A percentile compares a stretch with the other conserved stretches of the same genome.
phyloP scores from a whole-genome alignment of 768 basidiomycete genomes.

The Leccinum imitatum region DNA sequence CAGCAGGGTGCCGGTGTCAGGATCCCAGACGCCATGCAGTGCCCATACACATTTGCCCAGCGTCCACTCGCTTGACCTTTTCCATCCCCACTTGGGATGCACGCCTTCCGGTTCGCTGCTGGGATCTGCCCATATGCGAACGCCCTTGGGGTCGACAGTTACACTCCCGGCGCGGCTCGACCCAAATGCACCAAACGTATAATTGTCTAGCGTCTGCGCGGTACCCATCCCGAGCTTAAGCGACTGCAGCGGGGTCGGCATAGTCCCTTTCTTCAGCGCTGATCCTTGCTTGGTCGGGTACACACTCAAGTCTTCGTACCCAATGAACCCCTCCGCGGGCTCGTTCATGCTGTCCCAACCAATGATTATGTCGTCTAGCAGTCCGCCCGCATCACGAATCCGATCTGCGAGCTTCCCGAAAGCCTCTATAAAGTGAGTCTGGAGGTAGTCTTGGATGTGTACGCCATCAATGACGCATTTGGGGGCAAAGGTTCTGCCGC shows the following conservation, averaged over 20 bases:
- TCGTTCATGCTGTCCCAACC: conserved; percentile 99
- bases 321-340: conserved; percentile 77
- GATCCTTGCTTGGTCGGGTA: conserved; percentile 69
- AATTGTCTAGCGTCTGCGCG: conserved; percentile 78
- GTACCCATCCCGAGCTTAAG: conserved; percentile 88
- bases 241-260: conserved; percentile 83
- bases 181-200: conserved; percentile 77
- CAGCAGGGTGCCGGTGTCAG: conserved; percentile 63
- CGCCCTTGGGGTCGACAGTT: conserved; percentile 82
- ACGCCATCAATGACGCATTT: conserved; percentile 87
- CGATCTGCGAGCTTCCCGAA: conserved; percentile 74
- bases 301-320: conserved; percentile 62
- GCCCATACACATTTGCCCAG: conserved; percentile 87
- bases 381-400: conserved; percentile 68
- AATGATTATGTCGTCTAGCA: conserved; percentile 85
- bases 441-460: conserved; percentile 90
- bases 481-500: conserved; percentile 86
- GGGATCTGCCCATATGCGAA: conserved; percentile 73
- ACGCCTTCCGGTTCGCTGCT: conserved; percentile 49
- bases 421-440: conserved; percentile 73
- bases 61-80: conserved; percentile 65
- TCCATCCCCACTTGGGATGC: conserved; percentile 82
- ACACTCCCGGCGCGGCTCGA: conserved; percentile 72
- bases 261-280: conserved; percentile 80
- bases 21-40: conserved; percentile 86